Conservation (phyloP, 805 yeast species). For the Yamadazyma paraphyllophila region DNA sequence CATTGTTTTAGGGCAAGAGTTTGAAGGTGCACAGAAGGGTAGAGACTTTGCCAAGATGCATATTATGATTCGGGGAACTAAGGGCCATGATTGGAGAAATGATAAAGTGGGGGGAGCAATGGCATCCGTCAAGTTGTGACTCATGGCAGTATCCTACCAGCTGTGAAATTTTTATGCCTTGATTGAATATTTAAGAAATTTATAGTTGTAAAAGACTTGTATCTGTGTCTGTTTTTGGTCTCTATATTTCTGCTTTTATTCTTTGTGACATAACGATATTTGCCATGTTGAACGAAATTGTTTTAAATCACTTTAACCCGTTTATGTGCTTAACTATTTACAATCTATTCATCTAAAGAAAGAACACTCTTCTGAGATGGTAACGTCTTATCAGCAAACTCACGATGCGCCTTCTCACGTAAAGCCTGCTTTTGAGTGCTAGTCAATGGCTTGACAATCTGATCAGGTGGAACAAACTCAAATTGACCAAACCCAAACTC, state of each 20-base stretch:
- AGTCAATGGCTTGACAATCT: constrained; percentile 70
- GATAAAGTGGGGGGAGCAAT: constrained; percentile 9
- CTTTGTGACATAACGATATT: background rate
- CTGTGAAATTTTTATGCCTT: too few relatives aligned
- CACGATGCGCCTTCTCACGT: constrained; percentile 47
- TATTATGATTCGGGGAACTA: constrained; percentile 41
- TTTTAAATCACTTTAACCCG: background rate
- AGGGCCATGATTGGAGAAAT: constrained; percentile 35
- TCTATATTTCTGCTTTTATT: too few relatives aligned
- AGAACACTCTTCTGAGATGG: constrained; percentile 58
- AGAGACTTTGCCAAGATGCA: constrained; percentile 42
- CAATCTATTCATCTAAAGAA: constrained; percentile 38
- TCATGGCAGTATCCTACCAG: background rate
- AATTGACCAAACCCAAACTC: constrained; percentile 92
- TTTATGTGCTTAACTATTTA: constrained; percentile 4
- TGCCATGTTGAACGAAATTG: background rate
- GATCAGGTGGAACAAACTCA: constrained; percentile 78
- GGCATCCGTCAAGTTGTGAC: background rate
- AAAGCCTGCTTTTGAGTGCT: constrained; percentile 59
- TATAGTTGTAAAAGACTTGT: too few relatives aligned
- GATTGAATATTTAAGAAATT: too few relatives aligned
- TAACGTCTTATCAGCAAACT: constrained; percentile 50
- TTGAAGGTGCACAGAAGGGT: constrained; percentile 30
- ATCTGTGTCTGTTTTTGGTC: too few relatives aligned
- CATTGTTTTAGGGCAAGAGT: constrained; percentile 42